A percentile compares a stretch with the other conserved stretches of the same genome.
Conservation (phyloP, 805 yeast species). For the Myxozyma mucilagina region DNA sequence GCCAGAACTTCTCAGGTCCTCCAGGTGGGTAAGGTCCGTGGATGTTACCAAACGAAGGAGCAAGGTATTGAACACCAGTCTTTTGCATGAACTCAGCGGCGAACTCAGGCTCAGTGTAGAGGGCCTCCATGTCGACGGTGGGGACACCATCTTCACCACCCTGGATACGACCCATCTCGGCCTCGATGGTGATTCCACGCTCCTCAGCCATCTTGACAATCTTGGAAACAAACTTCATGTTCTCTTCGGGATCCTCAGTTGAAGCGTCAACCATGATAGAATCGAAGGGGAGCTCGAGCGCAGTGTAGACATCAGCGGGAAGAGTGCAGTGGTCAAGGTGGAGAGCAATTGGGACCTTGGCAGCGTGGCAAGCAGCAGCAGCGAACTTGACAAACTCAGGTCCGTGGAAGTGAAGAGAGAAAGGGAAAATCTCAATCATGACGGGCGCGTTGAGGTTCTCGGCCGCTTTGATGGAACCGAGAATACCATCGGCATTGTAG, state of each 20-base stretch:
- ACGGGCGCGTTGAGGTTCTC: conserved; percentile 41
- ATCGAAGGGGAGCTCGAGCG: conserved; percentile 43
- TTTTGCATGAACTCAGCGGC: conserved; percentile 39
- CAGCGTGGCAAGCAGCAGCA: conserved; percentile 36
- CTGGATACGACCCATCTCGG: conserved; percentile 46
- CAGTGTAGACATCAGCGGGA: conserved; percentile 40
- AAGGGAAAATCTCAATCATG: conserved; percentile 43
- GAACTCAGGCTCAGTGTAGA: conserved; percentile 41
- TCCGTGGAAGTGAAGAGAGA: conserved; percentile 43
- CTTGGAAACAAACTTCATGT: conserved; percentile 38
- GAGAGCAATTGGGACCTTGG: conserved; percentile 43
- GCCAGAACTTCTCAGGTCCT: conserved; percentile 42
- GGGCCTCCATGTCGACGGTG: conserved; percentile 38
- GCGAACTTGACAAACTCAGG: conserved; percentile 39
- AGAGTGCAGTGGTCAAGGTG: conserved; percentile 45
- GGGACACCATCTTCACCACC: conserved; percentile 46
- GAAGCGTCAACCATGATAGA: conserved; percentile 47
- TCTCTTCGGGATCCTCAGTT: conserved; percentile 43
- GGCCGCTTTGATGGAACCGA: conserved; percentile 44
- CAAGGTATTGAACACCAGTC: conserved; percentile 43
- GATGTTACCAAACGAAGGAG: conserved; percentile 45
- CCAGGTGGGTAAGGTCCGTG: conserved; percentile 44
- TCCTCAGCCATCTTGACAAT: conserved; percentile 39
- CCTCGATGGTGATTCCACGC: conserved; percentile 43
- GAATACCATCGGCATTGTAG: conserved; percentile 42